Conservation (phyloP, 768 basidiomycete species). For the Lactarius pseudohatsudake region DNA sequence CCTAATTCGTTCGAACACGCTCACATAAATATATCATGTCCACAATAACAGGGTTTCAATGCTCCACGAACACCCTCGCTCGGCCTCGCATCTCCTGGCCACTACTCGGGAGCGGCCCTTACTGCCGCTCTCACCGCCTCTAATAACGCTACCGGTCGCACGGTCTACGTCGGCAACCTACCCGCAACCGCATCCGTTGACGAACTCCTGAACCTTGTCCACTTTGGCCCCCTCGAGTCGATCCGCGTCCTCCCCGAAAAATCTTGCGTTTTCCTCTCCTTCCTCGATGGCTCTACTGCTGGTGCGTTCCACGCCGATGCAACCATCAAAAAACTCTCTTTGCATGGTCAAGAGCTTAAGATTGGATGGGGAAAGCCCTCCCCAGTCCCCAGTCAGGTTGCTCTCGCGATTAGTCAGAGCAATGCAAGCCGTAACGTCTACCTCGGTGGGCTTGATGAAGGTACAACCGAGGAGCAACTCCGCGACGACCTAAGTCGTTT, state of each 20-base stretch:
- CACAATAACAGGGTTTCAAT: conserved; percentile 41
- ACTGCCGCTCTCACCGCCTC: conserved; percentile 65
- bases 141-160: conserved; percentile 69
- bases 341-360: conserved; percentile 96
- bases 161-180: conserved; percentile 96
- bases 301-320: conserved; percentile 98
- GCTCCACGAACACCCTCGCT: conserved; percentile 66
- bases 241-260: conserved; percentile 96
- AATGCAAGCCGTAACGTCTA: conserved; percentile 97
- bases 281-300: conserved; percentile 90
- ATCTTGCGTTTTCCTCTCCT: conserved; percentile 96
- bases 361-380: conserved; percentile 99
- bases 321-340: conserved; percentile 85
- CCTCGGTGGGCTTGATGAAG: conserved; percentile 89
- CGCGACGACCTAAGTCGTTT: conserved; percentile 90
- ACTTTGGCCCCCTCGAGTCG: conserved; percentile 94
- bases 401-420: conserved; percentile 84
- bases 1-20: conserved; percentile 5
- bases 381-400: conserved; percentile 82
- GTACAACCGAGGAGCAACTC: conserved; percentile 86
- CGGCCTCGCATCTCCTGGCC: conserved; percentile 64
- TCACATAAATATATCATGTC: background rate
- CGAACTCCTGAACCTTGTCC: conserved; percentile 95
- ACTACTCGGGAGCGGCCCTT: conserved; percentile 78
- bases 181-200: conserved; percentile 97